Conservation (phyloP, 1,139 yeast species). For the Blastobotrys arbuscula region DNA sequence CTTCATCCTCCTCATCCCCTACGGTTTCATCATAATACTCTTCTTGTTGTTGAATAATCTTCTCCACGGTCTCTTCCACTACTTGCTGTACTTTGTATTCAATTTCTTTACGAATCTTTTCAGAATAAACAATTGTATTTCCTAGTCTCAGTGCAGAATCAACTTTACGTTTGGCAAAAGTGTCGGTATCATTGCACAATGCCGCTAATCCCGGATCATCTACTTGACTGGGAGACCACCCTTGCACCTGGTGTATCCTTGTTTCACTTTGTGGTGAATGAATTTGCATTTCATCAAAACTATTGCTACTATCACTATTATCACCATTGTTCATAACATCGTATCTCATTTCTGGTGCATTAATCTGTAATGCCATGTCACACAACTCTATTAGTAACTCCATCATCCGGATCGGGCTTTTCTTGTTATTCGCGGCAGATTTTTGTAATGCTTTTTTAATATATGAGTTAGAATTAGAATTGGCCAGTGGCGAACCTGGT, state of each 20-base stretch:
- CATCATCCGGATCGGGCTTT: slow-evolving; percentile 62
- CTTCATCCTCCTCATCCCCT: slow-evolving; percentile 22
- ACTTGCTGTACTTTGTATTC: slow-evolving; percentile 63
- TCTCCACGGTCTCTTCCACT: slow-evolving; percentile 58
- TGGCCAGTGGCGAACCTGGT: slow-evolving; percentile 2
- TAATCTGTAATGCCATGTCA: slow-evolving; percentile 69
- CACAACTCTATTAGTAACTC: slow-evolving; percentile 62
- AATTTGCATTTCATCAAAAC: slow-evolving; percentile 22
- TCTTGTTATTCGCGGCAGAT: slow-evolving; percentile 6
- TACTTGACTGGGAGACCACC: slow-evolving; percentile 49
- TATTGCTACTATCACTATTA: slow-evolving; percentile 17
- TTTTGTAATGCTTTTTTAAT: slow-evolving; percentile 15
- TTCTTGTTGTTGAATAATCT: slow-evolving; percentile 27
- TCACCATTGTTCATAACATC: slow-evolving; percentile 21
- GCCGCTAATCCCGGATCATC: slow-evolving; percentile 60
- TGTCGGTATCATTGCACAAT: slow-evolving; percentile 64
- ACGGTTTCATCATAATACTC: slow-evolving; percentile 21
- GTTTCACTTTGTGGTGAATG: slow-evolving; percentile 66
- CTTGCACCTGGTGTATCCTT: slow-evolving; percentile 52
- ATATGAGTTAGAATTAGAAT: slow-evolving; percentile 4
- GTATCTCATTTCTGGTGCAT: slow-evolving; percentile 42
- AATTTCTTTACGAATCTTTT: slow-evolving; percentile 74
- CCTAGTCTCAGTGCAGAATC: slow-evolving; percentile 71
- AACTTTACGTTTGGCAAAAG: slow-evolving; percentile 57
- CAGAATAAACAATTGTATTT: slow-evolving; percentile 72